Evolutionary conservation across 306 rosid genomes (phyloP), one percentile per base, ranked within the genome.

Genomic region (Glycine soja): DNA sequence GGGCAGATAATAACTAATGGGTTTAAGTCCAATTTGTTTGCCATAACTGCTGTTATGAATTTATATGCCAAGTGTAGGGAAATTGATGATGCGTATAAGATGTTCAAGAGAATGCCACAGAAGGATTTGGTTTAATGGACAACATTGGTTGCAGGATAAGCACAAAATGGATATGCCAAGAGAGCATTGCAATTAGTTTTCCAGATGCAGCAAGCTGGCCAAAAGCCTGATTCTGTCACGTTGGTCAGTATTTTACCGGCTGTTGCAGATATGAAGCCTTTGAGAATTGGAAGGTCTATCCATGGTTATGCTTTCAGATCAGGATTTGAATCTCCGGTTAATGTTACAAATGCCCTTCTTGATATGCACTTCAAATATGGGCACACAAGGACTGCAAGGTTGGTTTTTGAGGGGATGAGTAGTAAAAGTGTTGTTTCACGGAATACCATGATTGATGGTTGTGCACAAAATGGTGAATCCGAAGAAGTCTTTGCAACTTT

Each of bases 321-420:
- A 40, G 90, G 95, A 61, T 92, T 90, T 77, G 95, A 82, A 6
- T 85, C 91, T 5, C 76, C 86, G 34, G 97, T 92, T 40, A 95
- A 95, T 78, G 77, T 92, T 74, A 83, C 88, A 2, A 89, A 92
- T 0, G 92, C 97, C 0, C 87, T 95, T 36, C 76, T 90, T 34
- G 99, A 93, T 72, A 89, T 93, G 99, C 93, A 95, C 79, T 88
- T 91, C 8, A 95, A 95, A 83, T 95, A 97, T 32, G 88, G 91
- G 9, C 86, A 79, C 0, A 89, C 87, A 45, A 85, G 81, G 80
- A 83, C 78, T 57, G 91, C 92, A 5, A 77, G 91, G 61, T 77
- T 85, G 80, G 82, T 90, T 83, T 95, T 95, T 13, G 68, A 86
- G 74, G 43, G 87, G 72, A 95, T 93, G 93, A 80, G 69, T 14